Evolutionary conservation across 129 eudicot genomes (phyloP), one percentile per base, ranked within the genome.

Genomic region (Dittrichia graveolens): DNA sequence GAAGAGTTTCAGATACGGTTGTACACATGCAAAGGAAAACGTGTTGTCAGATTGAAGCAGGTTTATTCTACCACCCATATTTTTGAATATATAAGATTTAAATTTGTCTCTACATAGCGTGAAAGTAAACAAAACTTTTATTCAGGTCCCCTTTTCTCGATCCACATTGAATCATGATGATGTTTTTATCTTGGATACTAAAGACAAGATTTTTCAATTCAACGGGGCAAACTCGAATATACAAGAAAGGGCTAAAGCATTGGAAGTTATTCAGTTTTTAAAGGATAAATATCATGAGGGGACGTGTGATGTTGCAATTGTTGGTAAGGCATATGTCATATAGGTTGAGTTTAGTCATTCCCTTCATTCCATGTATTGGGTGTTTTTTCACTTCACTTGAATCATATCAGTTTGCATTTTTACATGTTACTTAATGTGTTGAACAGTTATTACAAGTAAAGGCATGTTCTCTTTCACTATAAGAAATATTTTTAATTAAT

Each of bases 11-110:
- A 95, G 79, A 95, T 84, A 19, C 87, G 88, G 59, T 60, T 95
- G 71, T 95, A 95, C 61, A 72, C 87, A 14, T 95, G 99, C 80
- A 88, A 85, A 83, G 99, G 99, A 75, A 95, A 90, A 84, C 85
- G 98, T 12, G 90, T 74, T 80, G 96, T 93, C 65, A 90, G 89
- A 74, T 68, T 93, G 81, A 93, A 89, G 90, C 98, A 90, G 98
- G 98, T 93, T 7, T 16, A 48, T 15, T 39, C 50, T 8, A 24
- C 16, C 42, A 31, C 56, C 73, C 31, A 24, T 71, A 43, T 54
- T n/a, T 61, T 24, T 39, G 11, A 72, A 47, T 64, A 16, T 40
- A 41, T 13, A 37, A 19, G 8, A 13, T 53, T 72, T 47, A 18
- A 38, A 45, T 50, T 41, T 4, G 45, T 69, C 40, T 9, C 41